Percentiles rank a stretch among this genome's conserved stretches.
Conservation (phyloP, 495 filamentous ascomycete genomes). For the Lophiotrema nucula region DNA sequence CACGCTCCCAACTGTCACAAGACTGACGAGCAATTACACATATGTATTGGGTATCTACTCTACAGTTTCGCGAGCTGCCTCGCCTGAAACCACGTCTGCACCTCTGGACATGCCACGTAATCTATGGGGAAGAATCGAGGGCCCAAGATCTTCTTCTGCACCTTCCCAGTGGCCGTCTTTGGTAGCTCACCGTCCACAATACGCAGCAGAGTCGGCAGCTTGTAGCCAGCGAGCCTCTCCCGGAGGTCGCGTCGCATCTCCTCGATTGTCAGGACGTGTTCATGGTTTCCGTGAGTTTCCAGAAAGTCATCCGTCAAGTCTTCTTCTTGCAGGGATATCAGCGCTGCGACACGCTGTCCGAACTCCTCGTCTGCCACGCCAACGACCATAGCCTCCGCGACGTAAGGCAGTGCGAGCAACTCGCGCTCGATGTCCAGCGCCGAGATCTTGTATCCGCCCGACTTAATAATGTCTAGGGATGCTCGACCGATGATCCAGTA, state of each 20-base stretch:
- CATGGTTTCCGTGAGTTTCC: constrained; percentile 9
- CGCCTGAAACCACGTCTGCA: constrained; percentile 44
- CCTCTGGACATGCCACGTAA: constrained; percentile 39
- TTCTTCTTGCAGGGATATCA: constrained; percentile 41
- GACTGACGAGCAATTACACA: no score
- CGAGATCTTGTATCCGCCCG: constrained; percentile 50
- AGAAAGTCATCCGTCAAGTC: constrained; percentile 25
- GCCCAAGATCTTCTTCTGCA: constrained; percentile 52
- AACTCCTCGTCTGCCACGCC: constrained; percentile 49
- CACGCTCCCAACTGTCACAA: no score
- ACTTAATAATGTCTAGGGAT: constrained; percentile 49
- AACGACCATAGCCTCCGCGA: constrained; percentile 49
- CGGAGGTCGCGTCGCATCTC: constrained; percentile 46
- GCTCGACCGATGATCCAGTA: constrained; percentile 53
- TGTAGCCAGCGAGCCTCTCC: constrained; percentile 46
- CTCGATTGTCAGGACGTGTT: constrained; percentile 41
- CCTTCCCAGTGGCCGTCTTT: constrained; percentile 51
- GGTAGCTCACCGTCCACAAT: constrained; percentile 49
- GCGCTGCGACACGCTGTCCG: constrained; percentile 53
- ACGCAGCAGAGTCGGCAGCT: constrained; percentile 50
- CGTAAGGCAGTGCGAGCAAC: constrained; percentile 42
- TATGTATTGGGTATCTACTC: not conserved
- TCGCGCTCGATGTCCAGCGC: constrained; percentile 50
- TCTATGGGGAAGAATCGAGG: constrained; percentile 47
- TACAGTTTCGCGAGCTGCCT: constrained; percentile 19